A percentile compares a stretch with the other conserved stretches of the same genome.
Conservation (phyloP, 2,329 filamentous ascomycete species). For the Escovopsis weberi region DNA sequence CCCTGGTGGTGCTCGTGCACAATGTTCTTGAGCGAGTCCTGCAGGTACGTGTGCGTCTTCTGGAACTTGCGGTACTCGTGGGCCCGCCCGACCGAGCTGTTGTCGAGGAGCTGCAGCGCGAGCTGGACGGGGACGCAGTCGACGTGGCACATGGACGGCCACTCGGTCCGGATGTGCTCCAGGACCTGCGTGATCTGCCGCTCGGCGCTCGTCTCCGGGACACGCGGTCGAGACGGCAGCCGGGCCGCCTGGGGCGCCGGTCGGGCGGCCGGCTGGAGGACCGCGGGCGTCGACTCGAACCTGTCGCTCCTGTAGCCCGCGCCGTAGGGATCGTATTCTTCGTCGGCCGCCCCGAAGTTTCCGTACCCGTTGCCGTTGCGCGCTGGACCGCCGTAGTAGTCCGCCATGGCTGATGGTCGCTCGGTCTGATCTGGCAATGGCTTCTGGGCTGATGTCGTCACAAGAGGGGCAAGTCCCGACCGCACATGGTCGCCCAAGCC, state of each 20-base stretch:
- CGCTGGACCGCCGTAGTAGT: constrained; percentile 31
- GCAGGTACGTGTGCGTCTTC: constrained; percentile 73
- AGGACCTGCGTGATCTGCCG: constrained; percentile 50
- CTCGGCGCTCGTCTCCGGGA: constrained; percentile 35
- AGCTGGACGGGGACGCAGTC: constrained; percentile 89
- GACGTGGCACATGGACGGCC: constrained; percentile 80
- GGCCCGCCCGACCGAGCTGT: constrained; percentile 81
- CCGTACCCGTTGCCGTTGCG: constrained; percentile 28
- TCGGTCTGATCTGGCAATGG: background rate
- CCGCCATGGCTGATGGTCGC: constrained; percentile 27
- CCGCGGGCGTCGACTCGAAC: constrained; percentile 20
- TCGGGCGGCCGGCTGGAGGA: constrained; percentile 15
- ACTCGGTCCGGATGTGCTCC: constrained; percentile 72
- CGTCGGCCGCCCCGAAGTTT: constrained; percentile 23
- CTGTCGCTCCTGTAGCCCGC: constrained; percentile 30
- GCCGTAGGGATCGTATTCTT: constrained; percentile 27
- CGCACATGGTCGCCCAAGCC: constrained; percentile 8
- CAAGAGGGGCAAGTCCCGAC: constrained; percentile 4
- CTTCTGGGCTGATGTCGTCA: constrained; percentile 1
- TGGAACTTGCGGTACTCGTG: constrained; percentile 78
- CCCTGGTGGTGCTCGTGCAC: constrained; percentile 98
- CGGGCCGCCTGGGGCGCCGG: constrained; percentile 15
- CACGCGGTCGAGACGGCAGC: constrained; percentile 21
- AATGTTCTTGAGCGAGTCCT: constrained; percentile 82
- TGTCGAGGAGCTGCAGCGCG: constrained; percentile 87